Base-by-base conservation (phyloP, 1,284 basidiomycete genomes). In the Sanghuangporus weigelae region DNA sequence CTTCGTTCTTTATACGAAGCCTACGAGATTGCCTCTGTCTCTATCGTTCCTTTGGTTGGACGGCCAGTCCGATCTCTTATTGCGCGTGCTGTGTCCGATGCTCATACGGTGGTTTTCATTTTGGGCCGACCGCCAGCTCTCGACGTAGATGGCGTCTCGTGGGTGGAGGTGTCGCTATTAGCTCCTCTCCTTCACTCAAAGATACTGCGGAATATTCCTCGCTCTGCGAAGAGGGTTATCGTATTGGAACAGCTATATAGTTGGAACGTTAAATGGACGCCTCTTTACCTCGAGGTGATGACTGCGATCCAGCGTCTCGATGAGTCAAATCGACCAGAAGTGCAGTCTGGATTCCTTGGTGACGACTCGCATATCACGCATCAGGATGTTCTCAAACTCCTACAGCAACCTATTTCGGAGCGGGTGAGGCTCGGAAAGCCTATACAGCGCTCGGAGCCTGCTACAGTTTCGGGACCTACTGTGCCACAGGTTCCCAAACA, bases 221-320 rank as follows among this genome's bases (percentile, higher is more conserved):
- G 79, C 1, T 86, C 86, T 4, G 84, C 82, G 42, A 82, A 84
- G 53, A 86, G 85, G 53, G 83, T 98, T 61, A 80, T 97, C 57
- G 91, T 98, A 3, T 83, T 98, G 21, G 96, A 95, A 75, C 92
- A 90, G 75, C 81, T 90, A 26, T 79, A 82, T 68, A 80, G 79
- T 66, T 92, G 90, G 81, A 83, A 85, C 19, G 90, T 89, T 58
- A 95, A 95, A 76, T 96, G 93, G 86, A 90, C 93, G 1, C 89
- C 94, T 0, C 79, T 96, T 16, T 96, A 92, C 73, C 83, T 97
- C 55, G 95, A 96, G 49, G 78, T 95, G 26, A 83, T 92, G 64
- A 84, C 81, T 61, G 86, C 89, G 7, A 76, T 95, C 54, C 92
- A 95, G 71, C 78, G 84, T 44, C 77, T 80, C 31, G 81, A 84